These are phyloP conservation scores for Geotrichum reessii DNA, from an alignment of 1,139 yeast species.

Conservation along the genomic window DNA sequence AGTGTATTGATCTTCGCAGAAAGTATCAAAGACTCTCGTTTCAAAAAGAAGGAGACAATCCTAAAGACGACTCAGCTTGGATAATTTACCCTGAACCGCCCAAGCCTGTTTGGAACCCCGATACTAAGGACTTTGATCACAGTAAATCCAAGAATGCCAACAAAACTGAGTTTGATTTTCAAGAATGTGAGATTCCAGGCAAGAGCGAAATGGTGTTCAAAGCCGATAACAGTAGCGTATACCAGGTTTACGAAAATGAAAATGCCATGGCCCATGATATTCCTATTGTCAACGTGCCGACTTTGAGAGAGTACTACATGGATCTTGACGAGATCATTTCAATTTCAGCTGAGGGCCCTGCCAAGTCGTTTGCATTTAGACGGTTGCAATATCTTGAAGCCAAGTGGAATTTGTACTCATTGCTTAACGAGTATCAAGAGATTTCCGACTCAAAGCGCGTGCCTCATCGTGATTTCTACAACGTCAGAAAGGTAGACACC, in stretches of 20 bases:
- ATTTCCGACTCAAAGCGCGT: slow-evolving; percentile 73
- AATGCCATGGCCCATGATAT: slow-evolving; percentile 30
- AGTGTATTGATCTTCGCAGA: slow-evolving; percentile 68
- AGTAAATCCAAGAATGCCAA: slow-evolving; percentile 12
- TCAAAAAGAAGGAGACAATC: slow-evolving; percentile 73
- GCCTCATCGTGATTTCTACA: slow-evolving; percentile 96
- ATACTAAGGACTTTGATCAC: slow-evolving; percentile 37
- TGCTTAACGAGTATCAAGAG: slow-evolving; percentile 90
- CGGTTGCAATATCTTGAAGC: slow-evolving; percentile 92
- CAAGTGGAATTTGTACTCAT: slow-evolving; percentile 85
- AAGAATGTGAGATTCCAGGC: slow-evolving; percentile 61
- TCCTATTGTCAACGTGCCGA: slow-evolving; percentile 60
- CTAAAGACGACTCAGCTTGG: slow-evolving; percentile 73
- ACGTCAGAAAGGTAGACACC: slow-evolving; percentile 96
- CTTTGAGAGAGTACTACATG: slow-evolving; percentile 71
- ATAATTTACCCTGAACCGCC: slow-evolving; percentile 90
- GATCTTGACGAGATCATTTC: slow-evolving; percentile 69
- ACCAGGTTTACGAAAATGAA: slow-evolving; percentile 49
- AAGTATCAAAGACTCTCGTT: slow-evolving; percentile 66
- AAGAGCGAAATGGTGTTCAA: slow-evolving; percentile 47
- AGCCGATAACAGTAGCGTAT: slow-evolving; percentile 61
- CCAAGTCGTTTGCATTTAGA: slow-evolving; percentile 94
- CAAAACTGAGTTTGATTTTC: slow-evolving; percentile 56
- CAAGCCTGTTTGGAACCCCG: slow-evolving; percentile 79
- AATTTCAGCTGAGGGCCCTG: slow-evolving; percentile 88